Evolutionary conservation across 75 land plant genomes (phyloP), one percentile per base, ranked within the genome.

Genomic region (Pinus albicaulis): DNA sequence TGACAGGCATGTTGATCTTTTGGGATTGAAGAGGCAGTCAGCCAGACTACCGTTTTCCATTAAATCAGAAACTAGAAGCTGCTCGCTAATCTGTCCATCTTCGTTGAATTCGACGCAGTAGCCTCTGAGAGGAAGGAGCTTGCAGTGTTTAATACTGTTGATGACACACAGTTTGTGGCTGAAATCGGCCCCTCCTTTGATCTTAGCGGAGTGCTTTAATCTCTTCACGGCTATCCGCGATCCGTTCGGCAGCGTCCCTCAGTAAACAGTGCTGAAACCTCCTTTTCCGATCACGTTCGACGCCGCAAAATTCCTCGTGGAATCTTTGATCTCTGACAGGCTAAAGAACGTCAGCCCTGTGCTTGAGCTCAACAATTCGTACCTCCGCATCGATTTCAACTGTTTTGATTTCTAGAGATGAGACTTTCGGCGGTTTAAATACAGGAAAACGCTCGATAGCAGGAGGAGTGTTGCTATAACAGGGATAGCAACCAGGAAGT

Each of bases 41-140:
- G 92, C 80, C n/a, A 94, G 60, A 59, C 95, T 92, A 41, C 98
- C 95, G 63, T 94, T 94, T 64, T 57, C 82, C 85, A 94, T 76
- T 82, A 87, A 83, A 76, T 94, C 98, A 72, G 85, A 88, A 11
- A 94, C 87, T 41, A 94, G 90, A 38, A 94, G 86, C 34, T 31
- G 68, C 8, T 14, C 68, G 71, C 92, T 87, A 84, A 90, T 91
- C 76, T 90, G 84, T 16, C 97, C 89, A 55, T 84, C 91, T 2
- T 62, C 77, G 48, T 85, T 85, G 15, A 81, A 85, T 14, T 82
- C 92, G 10, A 80, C 83, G 82, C 98, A 94, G 71, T 91, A 94
- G 1, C 98, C 92, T 72, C 82, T 79, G 74, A 93, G 55, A 55
- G 85, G 88, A 3, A 92, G 88, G 41, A 94, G 86, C 72, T 94